Conservation (phyloP, 2,329 filamentous ascomycete genomes). For the Botryosphaeria agaves region DNA sequence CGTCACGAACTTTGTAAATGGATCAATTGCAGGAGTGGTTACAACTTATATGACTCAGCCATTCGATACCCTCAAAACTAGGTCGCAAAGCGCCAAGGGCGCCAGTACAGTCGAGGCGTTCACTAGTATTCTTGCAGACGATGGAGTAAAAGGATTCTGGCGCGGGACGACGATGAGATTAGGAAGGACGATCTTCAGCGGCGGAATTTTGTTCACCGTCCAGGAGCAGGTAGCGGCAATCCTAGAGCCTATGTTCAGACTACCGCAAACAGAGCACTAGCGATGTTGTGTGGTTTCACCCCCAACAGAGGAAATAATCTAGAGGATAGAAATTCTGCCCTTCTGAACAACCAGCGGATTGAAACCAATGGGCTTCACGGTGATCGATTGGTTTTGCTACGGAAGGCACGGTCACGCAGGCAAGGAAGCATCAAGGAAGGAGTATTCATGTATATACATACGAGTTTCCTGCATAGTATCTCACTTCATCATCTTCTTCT, state of each 20-base stretch:
- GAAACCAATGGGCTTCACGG: no score
- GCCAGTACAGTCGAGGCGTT: slow-evolving; percentile 40
- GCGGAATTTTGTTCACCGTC: slow-evolving; percentile 47
- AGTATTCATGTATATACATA: no score
- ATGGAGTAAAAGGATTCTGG: slow-evolving; percentile 45
- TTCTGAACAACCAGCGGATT: no score
- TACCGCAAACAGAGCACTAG: no score
- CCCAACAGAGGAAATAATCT: no score
- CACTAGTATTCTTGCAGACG: slow-evolving; percentile 34
- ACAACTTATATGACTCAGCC: slow-evolving; percentile 44
- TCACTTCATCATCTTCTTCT: no score
- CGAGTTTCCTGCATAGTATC: no score
- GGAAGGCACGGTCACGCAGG: no score
- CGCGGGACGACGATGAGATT: slow-evolving; percentile 51
- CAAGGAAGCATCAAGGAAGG: no score
- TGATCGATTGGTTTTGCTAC: no score
- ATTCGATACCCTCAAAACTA: slow-evolving; percentile 47
- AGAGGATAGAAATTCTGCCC: no score
- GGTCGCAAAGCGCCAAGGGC: slow-evolving; percentile 40
- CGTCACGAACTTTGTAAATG: slow-evolving; percentile 41
- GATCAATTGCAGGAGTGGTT: slow-evolving; percentile 40
- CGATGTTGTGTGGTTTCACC: no score
- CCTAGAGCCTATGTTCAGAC: slow-evolving; percentile 25
- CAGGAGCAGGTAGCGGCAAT: slow-evolving; percentile 40
- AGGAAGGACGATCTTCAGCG: slow-evolving; percentile 44